A percentile compares a stretch with the other conserved stretches of the same genome.
Evolutionary conservation across 2,329 filamentous ascomycete species (phyloP).

Genomic region (Xylariomycetidae sp.): DNA sequence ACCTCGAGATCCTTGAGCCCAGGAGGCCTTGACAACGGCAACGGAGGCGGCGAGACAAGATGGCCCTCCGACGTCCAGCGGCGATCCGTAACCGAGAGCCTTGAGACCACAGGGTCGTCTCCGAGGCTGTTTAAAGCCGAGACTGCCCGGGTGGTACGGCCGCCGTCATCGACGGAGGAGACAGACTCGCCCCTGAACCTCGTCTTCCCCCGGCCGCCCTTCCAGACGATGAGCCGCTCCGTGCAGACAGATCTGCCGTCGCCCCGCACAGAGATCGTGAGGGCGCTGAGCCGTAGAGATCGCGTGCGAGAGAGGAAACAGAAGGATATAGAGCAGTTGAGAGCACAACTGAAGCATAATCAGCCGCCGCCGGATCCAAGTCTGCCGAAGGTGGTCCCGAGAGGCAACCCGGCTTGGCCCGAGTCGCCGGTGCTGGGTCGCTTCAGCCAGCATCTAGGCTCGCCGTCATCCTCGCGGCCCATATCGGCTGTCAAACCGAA

Average conservation of each 20-base stretch:
- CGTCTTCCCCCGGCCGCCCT: constrained; percentile 13
- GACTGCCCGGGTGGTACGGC: constrained; percentile 24
- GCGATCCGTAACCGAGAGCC: constrained; percentile 27
- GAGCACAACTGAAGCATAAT: constrained; percentile 1
- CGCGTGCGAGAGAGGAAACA: constrained; percentile 18
- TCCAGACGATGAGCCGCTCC: constrained; percentile 3
- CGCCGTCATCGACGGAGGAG: constrained; percentile 8
- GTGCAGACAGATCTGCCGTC: constrained; percentile 8
- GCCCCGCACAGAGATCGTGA: constrained; percentile 2
- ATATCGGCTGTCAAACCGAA: too few species aligned
- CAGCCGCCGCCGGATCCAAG: constrained; percentile 14
- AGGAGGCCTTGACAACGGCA: constrained; percentile 1
- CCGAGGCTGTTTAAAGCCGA: constrained; percentile 28
- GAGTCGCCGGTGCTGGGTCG: background rate
- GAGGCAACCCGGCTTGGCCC: constrained; percentile 5
- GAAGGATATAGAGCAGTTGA: constrained; percentile 16
- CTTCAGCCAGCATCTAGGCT: too few species aligned
- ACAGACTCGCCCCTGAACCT: constrained; percentile 15
- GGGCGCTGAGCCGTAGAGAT: constrained; percentile 12
- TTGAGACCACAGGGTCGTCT: constrained; percentile 28
- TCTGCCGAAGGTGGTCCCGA: constrained; percentile 6
- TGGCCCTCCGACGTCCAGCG: too few species aligned
- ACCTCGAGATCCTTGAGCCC: too few species aligned
- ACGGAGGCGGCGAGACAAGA: constrained; percentile 4
- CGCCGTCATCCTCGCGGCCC: too few species aligned